These are phyloP conservation scores for Haematococcus sp. DNA, from an alignment of 139 green algal species.

Conservation along the genomic window DNA sequence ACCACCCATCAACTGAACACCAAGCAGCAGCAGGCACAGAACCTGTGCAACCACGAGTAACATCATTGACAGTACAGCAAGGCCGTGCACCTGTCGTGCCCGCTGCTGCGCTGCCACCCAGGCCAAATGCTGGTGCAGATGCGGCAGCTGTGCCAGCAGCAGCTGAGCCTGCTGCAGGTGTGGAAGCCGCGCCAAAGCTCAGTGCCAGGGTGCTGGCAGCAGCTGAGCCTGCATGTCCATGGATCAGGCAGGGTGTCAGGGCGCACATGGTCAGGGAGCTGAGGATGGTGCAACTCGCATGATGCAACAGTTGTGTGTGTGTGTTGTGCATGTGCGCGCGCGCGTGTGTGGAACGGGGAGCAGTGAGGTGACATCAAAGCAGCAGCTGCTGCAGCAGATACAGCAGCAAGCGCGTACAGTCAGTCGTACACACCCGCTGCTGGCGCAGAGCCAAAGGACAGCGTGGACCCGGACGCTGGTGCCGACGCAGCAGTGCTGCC, in stretches of 20 bases:
- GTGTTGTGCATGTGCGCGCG: too few species aligned
- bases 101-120: neutral
- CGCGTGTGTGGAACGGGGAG: too few species aligned
- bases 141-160: conserved; percentile 6
- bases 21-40: too few species aligned
- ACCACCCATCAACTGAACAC: too few species aligned
- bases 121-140: neutral
- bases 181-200: neutral
- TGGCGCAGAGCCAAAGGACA: too few species aligned
- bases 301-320: too few species aligned
- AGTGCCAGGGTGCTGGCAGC: too few species aligned
- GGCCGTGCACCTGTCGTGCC: neutral
- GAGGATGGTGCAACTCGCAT: too few species aligned
- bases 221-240: neutral
- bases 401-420: neutral
- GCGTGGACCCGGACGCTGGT: neutral
- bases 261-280: too few species aligned
- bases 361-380: neutral
- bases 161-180: neutral
- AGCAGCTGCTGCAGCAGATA: neutral
- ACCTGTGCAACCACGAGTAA: too few species aligned
- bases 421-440: too few species aligned
- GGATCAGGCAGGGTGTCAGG: neutral
- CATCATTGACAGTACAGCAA: neutral
- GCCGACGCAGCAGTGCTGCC: neutral